These are phyloP conservation scores for Cercospora berteroae DNA, from an alignment of 2,329 filamentous ascomycete genomes.

Conservation along the genomic window DNA sequence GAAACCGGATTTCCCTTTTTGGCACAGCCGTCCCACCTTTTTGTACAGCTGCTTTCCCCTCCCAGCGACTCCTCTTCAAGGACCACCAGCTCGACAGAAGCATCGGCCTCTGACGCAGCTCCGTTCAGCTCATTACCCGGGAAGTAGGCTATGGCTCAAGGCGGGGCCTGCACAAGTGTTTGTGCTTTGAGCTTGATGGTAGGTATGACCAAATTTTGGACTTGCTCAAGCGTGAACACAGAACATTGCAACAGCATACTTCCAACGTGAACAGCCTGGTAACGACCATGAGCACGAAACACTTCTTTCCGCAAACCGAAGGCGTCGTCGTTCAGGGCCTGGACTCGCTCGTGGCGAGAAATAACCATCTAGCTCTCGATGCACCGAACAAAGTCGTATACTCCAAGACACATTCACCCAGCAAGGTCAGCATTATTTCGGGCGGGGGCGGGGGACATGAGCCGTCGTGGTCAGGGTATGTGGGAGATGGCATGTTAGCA, in stretches of 20 bases:
- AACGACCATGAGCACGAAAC: slow-evolving; percentile 52
- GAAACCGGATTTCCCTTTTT: not conserved
- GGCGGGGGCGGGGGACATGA: slow-evolving; percentile 51
- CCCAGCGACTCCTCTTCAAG: not conserved
- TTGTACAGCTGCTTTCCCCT: slow-evolving; percentile 3
- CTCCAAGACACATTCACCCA: slow-evolving; percentile 44
- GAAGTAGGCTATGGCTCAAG: slow-evolving; percentile 1
- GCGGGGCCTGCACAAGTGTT: not conserved
- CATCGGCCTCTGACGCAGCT: slow-evolving; percentile 13
- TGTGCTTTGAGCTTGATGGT: not conserved
- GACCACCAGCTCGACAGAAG: not conserved
- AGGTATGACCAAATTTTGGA: not conserved
- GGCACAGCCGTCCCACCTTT: slow-evolving; percentile 1
- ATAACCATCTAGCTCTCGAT: slow-evolving; percentile 47
- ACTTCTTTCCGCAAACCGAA: slow-evolving; percentile 53
- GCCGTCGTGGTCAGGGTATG: slow-evolving; percentile 51
- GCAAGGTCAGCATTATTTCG: slow-evolving; percentile 48
- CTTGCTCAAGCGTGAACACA: not conserved
- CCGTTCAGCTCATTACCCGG: slow-evolving; percentile 4
- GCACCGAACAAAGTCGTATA: slow-evolving; percentile 50
- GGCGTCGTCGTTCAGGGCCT: slow-evolving; percentile 52
- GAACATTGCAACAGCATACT: not conserved
- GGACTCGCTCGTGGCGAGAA: slow-evolving; percentile 48
- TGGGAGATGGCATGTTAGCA: slow-evolving; percentile 50
- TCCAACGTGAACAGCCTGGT: not conserved